These are phyloP conservation scores for Xylariomycetidae sp. DNA, from an alignment of 2,329 filamentous ascomycete species.

Conservation along the genomic window DNA sequence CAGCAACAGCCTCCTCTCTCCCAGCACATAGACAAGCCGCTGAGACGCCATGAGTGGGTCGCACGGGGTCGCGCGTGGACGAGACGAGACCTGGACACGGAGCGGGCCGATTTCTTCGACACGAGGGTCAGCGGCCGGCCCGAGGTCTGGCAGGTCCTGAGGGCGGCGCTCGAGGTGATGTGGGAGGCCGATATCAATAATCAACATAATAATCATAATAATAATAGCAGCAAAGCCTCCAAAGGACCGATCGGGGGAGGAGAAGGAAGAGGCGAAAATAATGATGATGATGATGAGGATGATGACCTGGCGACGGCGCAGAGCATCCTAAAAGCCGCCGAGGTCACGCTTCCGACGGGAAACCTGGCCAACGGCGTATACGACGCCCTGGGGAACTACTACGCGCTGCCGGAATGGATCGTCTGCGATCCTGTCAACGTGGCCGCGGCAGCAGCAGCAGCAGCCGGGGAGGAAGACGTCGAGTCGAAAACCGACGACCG, in stretches of 20 bases:
- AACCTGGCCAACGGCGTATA: slow-evolving; percentile 69
- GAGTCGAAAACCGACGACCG: slow-evolving; percentile 12
- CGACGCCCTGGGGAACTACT: slow-evolving; percentile 65
- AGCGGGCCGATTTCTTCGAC: slow-evolving; percentile 84
- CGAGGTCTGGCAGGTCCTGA: slow-evolving; percentile 78
- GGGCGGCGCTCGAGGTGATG: slow-evolving; percentile 62
- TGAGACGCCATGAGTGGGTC: slow-evolving; percentile 62
- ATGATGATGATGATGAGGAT: slow-evolving; percentile 22
- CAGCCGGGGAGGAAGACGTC: too few relatives aligned
- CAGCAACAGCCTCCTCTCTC: slow-evolving; percentile 36
- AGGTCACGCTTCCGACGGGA: slow-evolving; percentile 69
- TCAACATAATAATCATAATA: slow-evolving; percentile 12
- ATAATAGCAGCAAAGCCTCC: slow-evolving; percentile 15
- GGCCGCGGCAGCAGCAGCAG: too few relatives aligned
- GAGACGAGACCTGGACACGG: slow-evolving; percentile 59
- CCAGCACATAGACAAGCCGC: slow-evolving; percentile 66
- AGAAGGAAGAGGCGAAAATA: slow-evolving; percentile 16
- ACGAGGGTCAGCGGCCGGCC: slow-evolving; percentile 73
- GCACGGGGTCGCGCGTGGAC: slow-evolving; percentile 65
- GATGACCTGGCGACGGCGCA: slow-evolving; percentile 64
- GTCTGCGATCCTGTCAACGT: slow-evolving; percentile 64
- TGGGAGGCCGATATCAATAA: slow-evolving; percentile 45
- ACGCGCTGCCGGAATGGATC: slow-evolving; percentile 63
- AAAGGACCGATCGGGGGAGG: background rate
- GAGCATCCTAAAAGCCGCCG: slow-evolving; percentile 72